Base-by-base conservation (phyloP, 2,329 filamentous ascomycete species). In the Macrophomina pseudophaseolina region DNA sequence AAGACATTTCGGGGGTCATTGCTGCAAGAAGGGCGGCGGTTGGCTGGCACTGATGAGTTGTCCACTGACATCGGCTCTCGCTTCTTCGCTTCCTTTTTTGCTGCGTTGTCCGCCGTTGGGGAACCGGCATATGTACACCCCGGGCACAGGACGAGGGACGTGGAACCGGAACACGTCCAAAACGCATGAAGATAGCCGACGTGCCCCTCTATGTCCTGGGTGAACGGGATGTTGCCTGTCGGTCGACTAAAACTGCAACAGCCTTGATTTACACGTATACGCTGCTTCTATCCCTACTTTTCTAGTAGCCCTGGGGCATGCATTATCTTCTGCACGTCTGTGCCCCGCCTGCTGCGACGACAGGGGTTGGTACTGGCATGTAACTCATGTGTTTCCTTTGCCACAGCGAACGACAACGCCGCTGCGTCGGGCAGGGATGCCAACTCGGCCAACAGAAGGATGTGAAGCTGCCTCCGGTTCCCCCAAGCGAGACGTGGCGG, bases 141-240 rank as follows among this genome's bases (percentile, higher is more conserved):
- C 23, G 23, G 23, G 23, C 23, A 3, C 23, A 23, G 23, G 42
- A 30, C 11, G 11, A 16, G 49, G 49, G 33, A 16, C 12, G 28
- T 12, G 14, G 49, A 14, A 16, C 32, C 30, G 11, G 49, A 16
- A 7, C 28, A n/a, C 12, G 49, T 11, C 6, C 35, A 52, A 16
- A 30, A 52, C 28, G 48, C 8, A 28, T 48, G 48, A n/a, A 54
- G 52, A 54, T 54, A 54, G 32, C 52, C 52, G 52, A 38, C 52
- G 18, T 54, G 16, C 52, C n/a, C n/a, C 52, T 44, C 12, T 44
- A 14, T 44, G 12, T 44, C 38, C 32, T 38, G 16, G 18, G 7
- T 54, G 32, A 40, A 38, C 38, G 52, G 35, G 33, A 54, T 54
- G 32, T 23, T 54, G 12, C 32, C 38, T 11, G 5, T 1, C 8